Percentiles rank a stretch among this genome's conserved stretches.
Conservation (phyloP, 495 filamentous ascomycete species). For the Entonaema liquescens region DNA sequence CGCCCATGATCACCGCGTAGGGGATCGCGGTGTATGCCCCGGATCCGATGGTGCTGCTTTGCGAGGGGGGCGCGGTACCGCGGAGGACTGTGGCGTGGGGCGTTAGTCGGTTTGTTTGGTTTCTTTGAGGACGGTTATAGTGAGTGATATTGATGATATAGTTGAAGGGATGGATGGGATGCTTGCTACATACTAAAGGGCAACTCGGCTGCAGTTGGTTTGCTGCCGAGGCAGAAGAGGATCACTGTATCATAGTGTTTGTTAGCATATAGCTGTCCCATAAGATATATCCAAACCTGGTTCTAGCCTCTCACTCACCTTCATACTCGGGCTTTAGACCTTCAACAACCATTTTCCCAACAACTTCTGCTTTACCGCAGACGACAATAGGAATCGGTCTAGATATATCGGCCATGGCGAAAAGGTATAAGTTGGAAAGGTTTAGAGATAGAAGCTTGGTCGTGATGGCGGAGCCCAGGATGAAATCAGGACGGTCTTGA, state of each 20-base stretch:
- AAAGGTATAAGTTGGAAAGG: background rate
- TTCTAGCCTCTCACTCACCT: conserved; percentile 11
- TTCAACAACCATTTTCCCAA: conserved; percentile 18
- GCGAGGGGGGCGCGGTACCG: conserved; percentile 12
- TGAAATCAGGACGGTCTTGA: background rate
- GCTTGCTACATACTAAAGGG: conserved; percentile 20
- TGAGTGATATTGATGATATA: no score
- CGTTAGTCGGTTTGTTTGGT: background rate
- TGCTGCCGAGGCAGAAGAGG: conserved; percentile 30
- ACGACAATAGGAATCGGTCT: conserved; percentile 18
- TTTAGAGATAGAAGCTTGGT: background rate
- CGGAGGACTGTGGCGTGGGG: conserved; percentile 21
- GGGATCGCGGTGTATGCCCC: conserved; percentile 3
- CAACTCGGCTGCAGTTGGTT: conserved; percentile 30
- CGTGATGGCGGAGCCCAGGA: background rate
- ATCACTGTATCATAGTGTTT: conserved; percentile 6
- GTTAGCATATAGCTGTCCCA: background rate
- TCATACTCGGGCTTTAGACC: conserved; percentile 33
- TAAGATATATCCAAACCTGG: no score
- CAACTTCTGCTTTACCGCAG: conserved; percentile 26
- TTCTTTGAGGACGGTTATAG: background rate
- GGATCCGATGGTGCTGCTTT: conserved; percentile 28
- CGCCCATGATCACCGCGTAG: conserved; percentile 24
- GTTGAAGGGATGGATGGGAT: background rate
- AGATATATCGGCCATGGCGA: background rate